Evolutionary conservation across 331 rosid genomes (phyloP).

Genomic region (Pyrus hybrid): DNA sequence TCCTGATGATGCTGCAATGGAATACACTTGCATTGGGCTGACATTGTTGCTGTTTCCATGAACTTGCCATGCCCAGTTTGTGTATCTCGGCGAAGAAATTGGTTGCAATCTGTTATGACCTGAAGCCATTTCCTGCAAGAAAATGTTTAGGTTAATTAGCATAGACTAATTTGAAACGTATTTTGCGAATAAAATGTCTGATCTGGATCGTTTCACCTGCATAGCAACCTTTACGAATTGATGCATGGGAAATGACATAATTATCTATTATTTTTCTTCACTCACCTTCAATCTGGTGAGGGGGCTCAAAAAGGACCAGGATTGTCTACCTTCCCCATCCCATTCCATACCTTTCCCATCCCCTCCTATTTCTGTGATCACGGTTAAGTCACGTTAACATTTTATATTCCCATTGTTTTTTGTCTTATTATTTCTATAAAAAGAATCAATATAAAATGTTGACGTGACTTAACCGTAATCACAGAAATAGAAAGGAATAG

Average conservation of each 20-base stretch:
- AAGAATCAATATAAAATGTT: too few species aligned
- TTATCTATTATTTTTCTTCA: not conserved
- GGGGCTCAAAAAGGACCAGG: not conserved
- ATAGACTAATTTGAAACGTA: not conserved
- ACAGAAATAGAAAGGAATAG: too few species aligned
- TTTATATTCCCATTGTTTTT: too few species aligned
- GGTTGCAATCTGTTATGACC: slow-evolving; percentile 7
- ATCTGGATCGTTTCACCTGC: not conserved
- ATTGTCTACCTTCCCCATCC: too few species aligned
- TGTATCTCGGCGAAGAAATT: slow-evolving; percentile 8
- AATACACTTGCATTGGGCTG: slow-evolving; percentile 18
- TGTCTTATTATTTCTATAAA: too few species aligned
- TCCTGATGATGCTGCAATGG: slow-evolving; percentile 61
- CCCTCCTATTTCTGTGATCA: too few species aligned
- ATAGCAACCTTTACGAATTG: not conserved
- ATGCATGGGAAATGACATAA: not conserved
- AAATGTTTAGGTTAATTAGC: not conserved
- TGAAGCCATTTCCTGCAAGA: slow-evolving; percentile 17
- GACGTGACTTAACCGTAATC: too few species aligned
- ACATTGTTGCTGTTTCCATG: slow-evolving; percentile 11
- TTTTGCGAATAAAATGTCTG: too few species aligned
- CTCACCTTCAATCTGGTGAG: not conserved
- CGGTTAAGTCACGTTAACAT: too few species aligned
- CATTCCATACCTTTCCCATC: too few species aligned
- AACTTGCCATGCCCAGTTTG: slow-evolving; percentile 31